These are phyloP conservation scores for Phytophthora meadii DNA, from an alignment of 352 stramenopile species.

Conservation along the genomic window DNA sequence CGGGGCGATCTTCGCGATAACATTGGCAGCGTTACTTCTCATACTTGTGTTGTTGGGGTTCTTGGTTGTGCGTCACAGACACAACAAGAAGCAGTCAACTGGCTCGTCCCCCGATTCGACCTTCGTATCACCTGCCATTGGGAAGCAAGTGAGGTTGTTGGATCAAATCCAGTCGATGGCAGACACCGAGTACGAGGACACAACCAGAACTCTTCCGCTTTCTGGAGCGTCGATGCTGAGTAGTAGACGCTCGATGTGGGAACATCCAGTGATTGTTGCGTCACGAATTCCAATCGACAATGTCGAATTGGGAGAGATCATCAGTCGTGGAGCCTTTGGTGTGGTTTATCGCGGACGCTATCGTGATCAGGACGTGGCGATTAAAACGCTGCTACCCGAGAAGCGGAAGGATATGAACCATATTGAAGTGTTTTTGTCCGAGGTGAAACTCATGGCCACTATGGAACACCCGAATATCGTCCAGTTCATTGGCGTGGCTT, in stretches of 20 bases:
- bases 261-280: constrained; percentile 32
- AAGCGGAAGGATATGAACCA: constrained; percentile 29
- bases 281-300: constrained; percentile 2
- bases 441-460: constrained; percentile 50
- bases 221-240: constrained; percentile 4
- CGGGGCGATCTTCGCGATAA: constrained; percentile 16
- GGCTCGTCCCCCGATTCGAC: not conserved
- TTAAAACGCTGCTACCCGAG: not conserved
- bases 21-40: constrained; percentile 17
- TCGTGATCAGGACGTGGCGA: constrained; percentile 1
- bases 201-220: constrained; percentile 15
- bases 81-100: constrained; percentile 1
- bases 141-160: constrained; percentile 11
- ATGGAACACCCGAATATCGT: constrained; percentile 64
- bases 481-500: constrained; percentile 53
- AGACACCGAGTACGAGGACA: constrained; percentile 20
- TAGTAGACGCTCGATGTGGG: constrained; percentile 26
- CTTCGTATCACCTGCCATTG: constrained; percentile 7
- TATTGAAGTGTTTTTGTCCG: constrained; percentile 37
- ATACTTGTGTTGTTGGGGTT: constrained; percentile 22
- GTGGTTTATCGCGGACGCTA: not conserved
- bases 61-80: constrained; percentile 18
- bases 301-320: not conserved
- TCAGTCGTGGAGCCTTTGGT: constrained; percentile 2
- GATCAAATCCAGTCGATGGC: constrained; percentile 7